Evolutionary conservation across 2,329 filamentous ascomycete species (phyloP).

Genomic region (Didymella exigua): DNA sequence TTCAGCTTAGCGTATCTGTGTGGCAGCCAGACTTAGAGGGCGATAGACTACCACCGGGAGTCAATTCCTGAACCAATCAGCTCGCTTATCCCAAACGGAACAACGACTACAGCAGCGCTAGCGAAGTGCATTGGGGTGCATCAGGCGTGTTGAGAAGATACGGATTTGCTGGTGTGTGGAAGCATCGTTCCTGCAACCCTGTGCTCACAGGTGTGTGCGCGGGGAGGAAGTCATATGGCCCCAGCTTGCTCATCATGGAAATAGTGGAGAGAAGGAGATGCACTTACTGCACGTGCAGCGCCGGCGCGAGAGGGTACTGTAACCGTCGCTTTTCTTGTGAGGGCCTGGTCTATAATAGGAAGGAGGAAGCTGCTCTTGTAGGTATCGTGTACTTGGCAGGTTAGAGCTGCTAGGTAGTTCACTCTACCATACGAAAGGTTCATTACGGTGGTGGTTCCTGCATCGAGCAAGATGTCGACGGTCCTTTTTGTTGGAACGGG

Average conservation of each 20-base stretch:
- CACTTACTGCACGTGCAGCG: conserved; percentile 16
- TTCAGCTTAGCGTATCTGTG: neutral
- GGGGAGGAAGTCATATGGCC: conserved; percentile 41
- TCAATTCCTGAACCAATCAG: conserved; percentile 3
- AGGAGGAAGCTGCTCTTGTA: neutral
- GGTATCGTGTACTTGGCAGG: neutral
- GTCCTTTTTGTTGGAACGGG: neutral
- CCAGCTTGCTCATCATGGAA: conserved; percentile 43
- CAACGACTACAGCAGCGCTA: neutral
- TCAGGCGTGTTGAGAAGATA: conserved; percentile 38
- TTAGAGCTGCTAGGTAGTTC: neutral
- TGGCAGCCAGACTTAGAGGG: neutral
- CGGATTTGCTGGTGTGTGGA: conserved; percentile 30
- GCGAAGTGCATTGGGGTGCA: neutral
- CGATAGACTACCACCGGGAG: neutral
- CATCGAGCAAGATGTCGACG: neutral
- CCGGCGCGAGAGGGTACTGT: neutral
- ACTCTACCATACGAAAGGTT: neutral
- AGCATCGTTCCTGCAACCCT: conserved; percentile 31
- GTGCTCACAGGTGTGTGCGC: neutral
- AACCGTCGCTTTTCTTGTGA: neutral
- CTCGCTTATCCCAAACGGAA: neutral
- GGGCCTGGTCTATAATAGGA: neutral
- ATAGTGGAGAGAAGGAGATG: neutral
- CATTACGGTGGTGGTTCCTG: conserved; percentile 8